phyloP scores from a whole-genome alignment of 2,329 filamentous ascomycete species.

The Claviceps spartinae region DNA sequence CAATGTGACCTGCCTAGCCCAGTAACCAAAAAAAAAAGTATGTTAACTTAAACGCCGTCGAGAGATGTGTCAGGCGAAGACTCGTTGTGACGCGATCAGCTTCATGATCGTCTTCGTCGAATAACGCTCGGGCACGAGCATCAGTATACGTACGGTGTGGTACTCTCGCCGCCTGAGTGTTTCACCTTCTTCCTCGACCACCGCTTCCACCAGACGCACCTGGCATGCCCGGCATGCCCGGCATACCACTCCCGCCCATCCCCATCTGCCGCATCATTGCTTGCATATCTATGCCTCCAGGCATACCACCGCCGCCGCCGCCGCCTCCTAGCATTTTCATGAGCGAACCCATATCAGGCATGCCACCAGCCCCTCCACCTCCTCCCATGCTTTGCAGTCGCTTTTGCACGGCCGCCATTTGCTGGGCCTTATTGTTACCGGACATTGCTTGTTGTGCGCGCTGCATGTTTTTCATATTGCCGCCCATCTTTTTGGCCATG shows the following conservation, averaged over 20 bases:
- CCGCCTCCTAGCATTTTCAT: conserved; percentile 79
- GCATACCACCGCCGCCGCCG: conserved; percentile 34
- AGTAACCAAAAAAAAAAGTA: neutral
- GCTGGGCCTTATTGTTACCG: conserved; percentile 80
- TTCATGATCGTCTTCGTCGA: neutral
- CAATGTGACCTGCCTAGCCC: neutral
- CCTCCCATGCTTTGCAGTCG: conserved; percentile 86
- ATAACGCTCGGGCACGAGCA: neutral
- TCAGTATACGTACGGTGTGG: too few species aligned
- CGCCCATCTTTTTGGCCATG: conserved; percentile 98
- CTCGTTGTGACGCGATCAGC: neutral
- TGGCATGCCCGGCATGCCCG: conserved; percentile 9
- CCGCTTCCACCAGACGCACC: conserved; percentile 15
- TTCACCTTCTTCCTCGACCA: conserved; percentile 17
- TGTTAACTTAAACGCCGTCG: neutral
- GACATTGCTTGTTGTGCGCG: conserved; percentile 82
- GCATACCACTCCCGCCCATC: conserved; percentile 28
- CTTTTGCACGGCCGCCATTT: conserved; percentile 96
- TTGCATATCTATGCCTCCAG: conserved; percentile 62
- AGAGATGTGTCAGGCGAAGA: neutral
- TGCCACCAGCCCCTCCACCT: conserved; percentile 47
- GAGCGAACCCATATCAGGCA: conserved; percentile 73
- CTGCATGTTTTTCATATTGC: conserved; percentile 96
- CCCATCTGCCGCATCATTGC: conserved; percentile 67
- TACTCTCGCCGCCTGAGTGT: neutral